Base-by-base conservation (phyloP, 2,329 filamentous ascomycete species). In the Calonectria naviculata region DNA sequence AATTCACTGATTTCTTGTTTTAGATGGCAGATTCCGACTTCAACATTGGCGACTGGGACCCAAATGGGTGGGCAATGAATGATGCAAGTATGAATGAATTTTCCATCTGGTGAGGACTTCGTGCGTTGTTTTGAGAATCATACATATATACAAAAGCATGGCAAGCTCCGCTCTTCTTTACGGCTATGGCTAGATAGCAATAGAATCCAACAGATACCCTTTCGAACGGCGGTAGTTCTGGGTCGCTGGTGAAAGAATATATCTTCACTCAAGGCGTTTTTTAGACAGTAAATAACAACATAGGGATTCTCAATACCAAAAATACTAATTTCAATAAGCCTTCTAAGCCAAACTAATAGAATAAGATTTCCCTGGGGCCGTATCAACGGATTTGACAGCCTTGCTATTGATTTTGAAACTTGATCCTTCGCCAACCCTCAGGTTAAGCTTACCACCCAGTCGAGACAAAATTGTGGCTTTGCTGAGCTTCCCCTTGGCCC, bases 21-120 rank as follows among this genome's bases (percentile, higher is more conserved):
- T 8, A 68, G 64, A 68, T 68, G 64, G 15, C 60, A 13, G 65
- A 68, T 29, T 26, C 65, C 4, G 46, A 68, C 8, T 61, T 67
- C 19, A 49, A 47, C 36, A 67, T 68, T 4, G 29, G 42, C 6
- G 60, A 65, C 42, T 42, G 63, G 52, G 61, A 61, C 42, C 58
- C 58, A 3, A 58, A 52, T 12, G 41, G 60, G 9, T 68, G 58
- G 69, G 28, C 42, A 24, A 13, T 61, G 12, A 58, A 54, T 4
- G 65, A 68, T 13, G 6, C 4, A 15, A 44, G 29, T n/a, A 31
- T 31, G 9, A 49, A 46, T 10, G 47, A 62, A 9, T 52, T 31
- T 44, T 52, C 67, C 3, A 29, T 65, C 1, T 70, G 67, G 67
- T 68, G 41, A n/a, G n/a, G n/a, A n/a, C n/a, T n/a, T n/a, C n/a